phyloP scores from a whole-genome alignment of 2,329 filamentous ascomycete genomes.

The Nigrospora sphaerica region DNA sequence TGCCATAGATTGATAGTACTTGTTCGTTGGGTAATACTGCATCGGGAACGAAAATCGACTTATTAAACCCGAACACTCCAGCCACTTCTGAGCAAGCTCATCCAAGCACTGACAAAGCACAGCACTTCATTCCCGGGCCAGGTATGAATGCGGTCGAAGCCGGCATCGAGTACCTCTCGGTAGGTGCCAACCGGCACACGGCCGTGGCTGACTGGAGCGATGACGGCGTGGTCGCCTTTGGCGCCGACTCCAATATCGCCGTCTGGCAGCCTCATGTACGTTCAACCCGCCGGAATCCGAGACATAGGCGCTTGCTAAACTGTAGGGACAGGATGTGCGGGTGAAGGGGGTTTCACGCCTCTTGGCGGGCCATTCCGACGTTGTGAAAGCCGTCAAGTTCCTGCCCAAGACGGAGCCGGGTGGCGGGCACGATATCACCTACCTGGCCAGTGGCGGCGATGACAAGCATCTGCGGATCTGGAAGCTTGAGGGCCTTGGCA shows the following conservation, averaged over 20 bases:
- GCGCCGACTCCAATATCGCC: slow-evolving; percentile 81
- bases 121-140: background rate
- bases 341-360: slow-evolving; percentile 56
- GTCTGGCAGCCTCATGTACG: slow-evolving; percentile 77
- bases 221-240: slow-evolving; percentile 73
- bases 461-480: slow-evolving; percentile 75
- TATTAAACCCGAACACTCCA: too few relatives aligned
- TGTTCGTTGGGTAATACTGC: too few relatives aligned
- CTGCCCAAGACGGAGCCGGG: slow-evolving; percentile 43
- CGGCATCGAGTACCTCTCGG: slow-evolving; percentile 53
- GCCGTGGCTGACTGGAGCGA: slow-evolving; percentile 83
- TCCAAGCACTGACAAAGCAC: background rate
- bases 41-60: too few relatives aligned
- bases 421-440: slow-evolving; percentile 34
- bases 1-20: too few relatives aligned
- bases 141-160: slow-evolving; percentile 17
- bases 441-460: slow-evolving; percentile 73
- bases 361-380: slow-evolving; percentile 68
- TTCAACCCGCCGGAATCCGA: slow-evolving; percentile 5
- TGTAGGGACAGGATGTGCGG: slow-evolving; percentile 22
- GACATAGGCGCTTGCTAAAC: background rate
- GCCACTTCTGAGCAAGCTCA: too few relatives aligned
- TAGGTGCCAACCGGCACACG: slow-evolving; percentile 85
- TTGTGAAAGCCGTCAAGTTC: slow-evolving; percentile 80
- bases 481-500: slow-evolving; percentile 27